Base-by-base conservation (phyloP, 768 basidiomycete species). In the Arthromyces matolae region DNA sequence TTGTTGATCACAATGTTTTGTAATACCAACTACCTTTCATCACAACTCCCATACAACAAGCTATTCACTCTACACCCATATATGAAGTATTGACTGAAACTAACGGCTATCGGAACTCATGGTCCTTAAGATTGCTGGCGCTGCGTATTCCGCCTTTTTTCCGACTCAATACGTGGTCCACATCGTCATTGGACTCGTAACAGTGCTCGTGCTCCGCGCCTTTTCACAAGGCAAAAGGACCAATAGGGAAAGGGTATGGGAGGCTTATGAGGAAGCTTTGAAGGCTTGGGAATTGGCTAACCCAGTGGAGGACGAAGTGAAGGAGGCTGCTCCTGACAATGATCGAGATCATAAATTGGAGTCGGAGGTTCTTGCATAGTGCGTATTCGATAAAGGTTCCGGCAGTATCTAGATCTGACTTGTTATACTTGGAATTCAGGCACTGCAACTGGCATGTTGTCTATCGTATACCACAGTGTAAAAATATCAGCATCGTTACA, bases 231-330 rank as follows among this genome's bases (percentile, higher is more conserved):
- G 89, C 19, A 72, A 81, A 1, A 72, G 65, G n/a, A 89, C 88
- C 3, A 80, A 65, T 50, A 68, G 90, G 18, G 88, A 92, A 53
- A 71, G 89, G 41, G 78, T 90, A 1, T 91, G 89, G 89, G 89
- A 90, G 67, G 74, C 73, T 38, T 85, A 84, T 55, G 89, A 90
- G 63, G 68, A 54, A 25, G 78, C 74, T 25, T 62, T 90, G 58
- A 86, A 81, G 64, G 64, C 64, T 29, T 89, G 88, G 87, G 84
- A 87, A 55, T 67, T 65, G 49, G 61, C 63, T 27, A 66, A 70
- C 55, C 65, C 71, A 35, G 14, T 47, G 5, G 20, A 33, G 20
- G 50, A 54, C 40, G 46, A 53, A 37, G 16, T 8, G 5, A 50
- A 50, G 27, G 42, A 40, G 19, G 29, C 33, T 35, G 56, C 48